phyloP scores from a whole-genome alignment of 768 basidiomycete species.

The Udeniomyces megalosporus region DNA sequence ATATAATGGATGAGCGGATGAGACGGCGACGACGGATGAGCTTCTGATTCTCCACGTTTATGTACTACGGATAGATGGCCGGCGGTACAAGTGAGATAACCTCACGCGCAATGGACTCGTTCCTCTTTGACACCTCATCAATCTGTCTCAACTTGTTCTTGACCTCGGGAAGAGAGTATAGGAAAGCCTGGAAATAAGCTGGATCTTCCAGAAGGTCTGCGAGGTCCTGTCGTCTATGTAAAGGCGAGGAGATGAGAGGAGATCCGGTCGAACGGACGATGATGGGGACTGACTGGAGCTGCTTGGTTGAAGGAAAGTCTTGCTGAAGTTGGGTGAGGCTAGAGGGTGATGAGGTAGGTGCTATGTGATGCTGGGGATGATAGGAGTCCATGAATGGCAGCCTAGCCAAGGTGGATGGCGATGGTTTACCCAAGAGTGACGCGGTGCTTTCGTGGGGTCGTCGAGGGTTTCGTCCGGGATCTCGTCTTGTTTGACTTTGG shows the following conservation, averaged over 20 bases:
- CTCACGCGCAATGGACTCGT: slow-evolving; percentile 73
- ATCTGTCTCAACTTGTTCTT: slow-evolving; percentile 60
- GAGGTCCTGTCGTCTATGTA: slow-evolving; percentile 64
- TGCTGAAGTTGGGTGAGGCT: neutral
- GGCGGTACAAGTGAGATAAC: slow-evolving; percentile 12
- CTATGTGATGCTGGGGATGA: neutral
- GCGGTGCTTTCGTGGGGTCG: no score
- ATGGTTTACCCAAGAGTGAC: no score
- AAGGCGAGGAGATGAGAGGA: neutral
- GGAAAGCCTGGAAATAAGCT: slow-evolving; percentile 68
- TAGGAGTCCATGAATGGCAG: neutral
- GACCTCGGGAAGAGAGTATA: slow-evolving; percentile 61
- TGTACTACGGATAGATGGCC: neutral
- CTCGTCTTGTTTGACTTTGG: neutral
- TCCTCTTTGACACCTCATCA: slow-evolving; percentile 61
- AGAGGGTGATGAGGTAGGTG: neutral
- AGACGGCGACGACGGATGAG: neutral
- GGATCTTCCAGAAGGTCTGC: slow-evolving; percentile 73
- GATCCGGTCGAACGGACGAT: neutral
- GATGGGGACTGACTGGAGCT: slow-evolving; percentile 1
- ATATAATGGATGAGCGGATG: no score
- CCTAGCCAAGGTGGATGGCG: neutral
- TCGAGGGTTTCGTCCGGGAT: neutral
- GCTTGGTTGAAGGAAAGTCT: slow-evolving; percentile 1
- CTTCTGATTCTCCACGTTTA: neutral